Base-by-base conservation (phyloP, 2,329 filamentous ascomycete species). In the Calonectria pauciramosa region DNA sequence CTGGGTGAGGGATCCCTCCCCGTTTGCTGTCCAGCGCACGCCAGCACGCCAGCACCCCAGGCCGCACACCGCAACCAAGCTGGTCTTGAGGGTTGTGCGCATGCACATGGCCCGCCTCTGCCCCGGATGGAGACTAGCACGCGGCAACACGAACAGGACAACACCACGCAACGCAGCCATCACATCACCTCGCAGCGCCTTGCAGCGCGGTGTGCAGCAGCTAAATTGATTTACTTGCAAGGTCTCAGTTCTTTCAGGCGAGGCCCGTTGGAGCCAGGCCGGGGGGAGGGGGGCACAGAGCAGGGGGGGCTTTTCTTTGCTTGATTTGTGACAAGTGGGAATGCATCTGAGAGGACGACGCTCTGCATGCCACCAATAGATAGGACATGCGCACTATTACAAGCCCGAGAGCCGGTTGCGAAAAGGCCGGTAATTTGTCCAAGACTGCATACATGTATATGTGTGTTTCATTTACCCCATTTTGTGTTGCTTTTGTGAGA, bases 151-250 rank as follows among this genome's bases (percentile, higher is more conserved):
- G 71, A 79, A 79, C 73, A 79, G 70, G 67, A 73, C 73, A 73
- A 72, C 71, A 70, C 69, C 67, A 74, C 77, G 52, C 60, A 70
- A 70, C 69, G 54, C 66, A 72, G 38, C 63, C 74, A 78, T 80
- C 76, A 73, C 78, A 79, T 81, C 77, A 81, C 78, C 72, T 60
- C 66, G 78, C 78, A 78, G 72, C 30, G 54, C 49, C 72, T 52
- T 73, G 75, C 73, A 75, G 64, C 59, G 56, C 51, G 60, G 68
- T 32, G 23, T 68, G 71, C 54, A 71, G 71, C 54, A 74, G 69
- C 74, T 77, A 78, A 52, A 71, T 71, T 60, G 59, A 26, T 54
- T 54, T 66, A 18, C 47, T 56, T 28, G 26, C 68, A 69, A 69
- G n/a, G 56, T 59, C 70, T 70, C 67, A 59, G 41, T 74, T 59